Percentiles rank a stretch among this genome's conserved stretches.
Evolutionary conservation across 1,139 yeast species (phyloP).

Genomic region (Meyerozyma sp.): DNA sequence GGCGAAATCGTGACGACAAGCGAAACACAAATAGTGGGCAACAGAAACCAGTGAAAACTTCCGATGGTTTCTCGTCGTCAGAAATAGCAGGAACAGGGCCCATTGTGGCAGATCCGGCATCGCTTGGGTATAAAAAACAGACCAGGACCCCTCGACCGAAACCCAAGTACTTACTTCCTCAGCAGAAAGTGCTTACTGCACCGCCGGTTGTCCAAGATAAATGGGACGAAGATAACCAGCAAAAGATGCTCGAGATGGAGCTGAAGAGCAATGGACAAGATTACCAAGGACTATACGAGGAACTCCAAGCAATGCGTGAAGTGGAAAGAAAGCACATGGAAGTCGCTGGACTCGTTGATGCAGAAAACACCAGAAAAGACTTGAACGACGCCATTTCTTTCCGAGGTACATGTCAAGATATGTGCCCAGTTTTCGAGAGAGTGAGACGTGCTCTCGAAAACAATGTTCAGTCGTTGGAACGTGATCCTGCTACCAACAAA

Average conservation of each 20-base stretch:
- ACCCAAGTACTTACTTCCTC: conserved; percentile 34
- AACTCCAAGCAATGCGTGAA: conserved; percentile 69
- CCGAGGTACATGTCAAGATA: conserved; percentile 82
- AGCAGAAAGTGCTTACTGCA: conserved; percentile 32
- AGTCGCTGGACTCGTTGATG: conserved; percentile 75
- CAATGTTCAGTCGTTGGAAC: conserved; percentile 77
- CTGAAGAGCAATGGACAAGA: conserved; percentile 27
- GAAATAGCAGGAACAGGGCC: not conserved
- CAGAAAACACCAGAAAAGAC: conserved; percentile 76
- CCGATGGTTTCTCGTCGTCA: not conserved
- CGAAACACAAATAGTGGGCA: not conserved
- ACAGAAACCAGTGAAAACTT: not conserved
- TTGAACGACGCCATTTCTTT: conserved; percentile 83
- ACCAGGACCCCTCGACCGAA: conserved; percentile 16
- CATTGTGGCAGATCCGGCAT: not conserved
- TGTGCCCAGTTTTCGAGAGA: conserved; percentile 95
- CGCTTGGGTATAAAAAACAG: not conserved
- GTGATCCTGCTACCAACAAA: conserved; percentile 55
- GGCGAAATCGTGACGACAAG: not conserved
- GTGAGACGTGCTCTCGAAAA: conserved; percentile 85
- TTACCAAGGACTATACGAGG: conserved; percentile 42
- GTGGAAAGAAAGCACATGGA: conserved; percentile 80
- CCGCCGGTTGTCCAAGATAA: conserved; percentile 29
- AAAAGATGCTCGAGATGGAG: conserved; percentile 34
- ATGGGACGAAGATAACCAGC: conserved; percentile 42